Evolutionary conservation across 2,329 filamentous ascomycete genomes (phyloP).

Genomic region (Tolypocladium guangdongense): DNA sequence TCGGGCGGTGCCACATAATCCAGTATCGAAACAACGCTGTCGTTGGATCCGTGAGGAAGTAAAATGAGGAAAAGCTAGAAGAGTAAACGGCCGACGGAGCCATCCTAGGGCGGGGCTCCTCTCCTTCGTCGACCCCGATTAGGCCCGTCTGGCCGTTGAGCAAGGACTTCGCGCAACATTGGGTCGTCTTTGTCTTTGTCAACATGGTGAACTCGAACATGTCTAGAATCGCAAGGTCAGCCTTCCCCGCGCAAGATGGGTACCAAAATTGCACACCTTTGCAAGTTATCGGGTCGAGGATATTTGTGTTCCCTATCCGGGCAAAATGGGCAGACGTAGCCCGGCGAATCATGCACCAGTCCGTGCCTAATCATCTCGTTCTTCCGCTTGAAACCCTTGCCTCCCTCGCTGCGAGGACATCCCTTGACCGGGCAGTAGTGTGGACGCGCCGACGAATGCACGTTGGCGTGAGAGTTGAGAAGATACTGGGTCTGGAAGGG

Average conservation of each 20-base stretch:
- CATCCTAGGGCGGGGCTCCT: constrained; percentile 26
- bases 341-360: constrained; percentile 85
- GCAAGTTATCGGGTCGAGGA: constrained; percentile 88
- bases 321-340: constrained; percentile 94
- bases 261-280: constrained; percentile 52
- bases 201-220: constrained; percentile 83
- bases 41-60: neutral
- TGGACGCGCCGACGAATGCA: constrained; percentile 54
- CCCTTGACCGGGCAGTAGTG: constrained; percentile 55
- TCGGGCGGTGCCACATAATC: neutral
- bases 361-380: constrained; percentile 69
- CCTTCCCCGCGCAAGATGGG: neutral
- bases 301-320: constrained; percentile 90
- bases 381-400: constrained; percentile 61
- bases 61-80: neutral
- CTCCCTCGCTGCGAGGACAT: constrained; percentile 51
- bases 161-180: constrained; percentile 67
- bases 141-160: constrained; percentile 75
- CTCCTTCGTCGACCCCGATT: constrained; percentile 69
- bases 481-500: constrained; percentile 71
- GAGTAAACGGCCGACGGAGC: constrained; percentile 1
- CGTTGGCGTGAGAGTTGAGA: constrained; percentile 68
- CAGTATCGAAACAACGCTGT: neutral
- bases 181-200: constrained; percentile 87
- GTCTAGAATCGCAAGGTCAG: constrained; percentile 38